Base-by-base conservation (phyloP, 2,329 filamentous ascomycete genomes). In the Dactylellina leptospora region DNA sequence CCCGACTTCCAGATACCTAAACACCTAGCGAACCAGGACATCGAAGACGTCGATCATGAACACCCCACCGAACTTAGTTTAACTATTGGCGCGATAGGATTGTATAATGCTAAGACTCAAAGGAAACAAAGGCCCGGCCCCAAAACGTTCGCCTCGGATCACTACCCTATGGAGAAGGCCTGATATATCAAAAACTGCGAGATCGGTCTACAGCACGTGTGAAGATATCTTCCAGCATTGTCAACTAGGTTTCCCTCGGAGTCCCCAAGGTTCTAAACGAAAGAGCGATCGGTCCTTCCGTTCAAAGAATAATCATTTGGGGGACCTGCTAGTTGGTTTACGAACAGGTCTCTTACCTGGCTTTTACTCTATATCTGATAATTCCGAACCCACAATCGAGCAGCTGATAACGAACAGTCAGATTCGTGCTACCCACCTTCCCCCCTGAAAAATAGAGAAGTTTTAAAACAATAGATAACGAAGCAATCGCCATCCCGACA, bases 311-410 rank as follows among this genome's bases (percentile, higher is more conserved):
- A 68, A 59, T 33, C 54, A 54, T 27, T 16, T 27, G 53, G 25
- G 50, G 36, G 11, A 68, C 54, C 53, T 60, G 36, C 62, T 68
- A 58, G 33, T 59, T 48, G n/a, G 18, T 27, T 16, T 48, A n/a
- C 40, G 18, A 45, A 45, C 8, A 2, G 40, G n/a, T 10, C 3
- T 38, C 22, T 23, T 47, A 68, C 62, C 45, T 45, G 62, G 47
- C 54, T 11, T 6, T 6, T 59, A 20, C 6, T 16, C 16, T 8
- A 38, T 54, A 54, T 54, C 28, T 22, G 30, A 63, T 47, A 48
- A 50, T 50, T 22, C 20, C n/a, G 38, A 16, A 22, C 18, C 36
- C 22, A 28, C 33, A 11, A 56, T 56, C 20, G 16, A 28, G 47
- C 47, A 45, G 16, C 40, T 45, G 40, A 45, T 45, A 45, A 45